Evolutionary conservation across 495 filamentous ascomycete genomes (phyloP).

Genomic region (Daldinia caldariorum): DNA sequence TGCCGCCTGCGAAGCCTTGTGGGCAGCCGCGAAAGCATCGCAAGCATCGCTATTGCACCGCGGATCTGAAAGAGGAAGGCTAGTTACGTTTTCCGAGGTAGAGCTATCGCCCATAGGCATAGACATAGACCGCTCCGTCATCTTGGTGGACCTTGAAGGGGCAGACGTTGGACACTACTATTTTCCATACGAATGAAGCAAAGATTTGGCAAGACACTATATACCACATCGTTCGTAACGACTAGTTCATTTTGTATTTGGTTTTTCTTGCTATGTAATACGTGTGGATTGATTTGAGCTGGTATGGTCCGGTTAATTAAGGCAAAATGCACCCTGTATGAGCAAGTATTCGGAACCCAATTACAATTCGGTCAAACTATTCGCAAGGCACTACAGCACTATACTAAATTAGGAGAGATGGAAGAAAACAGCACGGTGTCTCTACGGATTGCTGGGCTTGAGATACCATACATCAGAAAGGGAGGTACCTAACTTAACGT

Average conservation of each 20-base stretch:
- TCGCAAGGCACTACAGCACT: neutral
- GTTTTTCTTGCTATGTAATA: slow-evolving; percentile 13
- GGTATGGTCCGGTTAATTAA: slow-evolving; percentile 33
- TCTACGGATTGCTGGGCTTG: neutral
- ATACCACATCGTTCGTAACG: neutral
- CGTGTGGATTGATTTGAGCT: slow-evolving; percentile 9
- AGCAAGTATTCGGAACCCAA: slow-evolving; percentile 32
- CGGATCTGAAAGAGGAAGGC: slow-evolving; percentile 51
- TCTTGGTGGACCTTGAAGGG: neutral
- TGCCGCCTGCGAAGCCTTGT: slow-evolving; percentile 46
- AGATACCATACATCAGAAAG: neutral
- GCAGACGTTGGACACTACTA: neutral
- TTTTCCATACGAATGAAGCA: neutral
- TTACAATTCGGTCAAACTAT: slow-evolving; percentile 3
- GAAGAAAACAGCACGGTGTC: neutral
- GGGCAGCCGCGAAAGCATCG: slow-evolving; percentile 47
- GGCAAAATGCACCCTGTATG: slow-evolving; percentile 19
- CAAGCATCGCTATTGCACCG: slow-evolving; percentile 49
- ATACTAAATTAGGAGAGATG: slow-evolving; percentile 11
- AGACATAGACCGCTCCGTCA: neutral
- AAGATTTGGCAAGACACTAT: neutral
- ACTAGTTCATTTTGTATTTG: slow-evolving; percentile 24
- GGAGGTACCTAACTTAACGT: neutral
- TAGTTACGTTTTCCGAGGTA: slow-evolving; percentile 37
- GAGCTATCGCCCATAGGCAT: slow-evolving; percentile 30